phyloP scores from a whole-genome alignment of 768 basidiomycete genomes.

The Multifurca ochricompacta region DNA sequence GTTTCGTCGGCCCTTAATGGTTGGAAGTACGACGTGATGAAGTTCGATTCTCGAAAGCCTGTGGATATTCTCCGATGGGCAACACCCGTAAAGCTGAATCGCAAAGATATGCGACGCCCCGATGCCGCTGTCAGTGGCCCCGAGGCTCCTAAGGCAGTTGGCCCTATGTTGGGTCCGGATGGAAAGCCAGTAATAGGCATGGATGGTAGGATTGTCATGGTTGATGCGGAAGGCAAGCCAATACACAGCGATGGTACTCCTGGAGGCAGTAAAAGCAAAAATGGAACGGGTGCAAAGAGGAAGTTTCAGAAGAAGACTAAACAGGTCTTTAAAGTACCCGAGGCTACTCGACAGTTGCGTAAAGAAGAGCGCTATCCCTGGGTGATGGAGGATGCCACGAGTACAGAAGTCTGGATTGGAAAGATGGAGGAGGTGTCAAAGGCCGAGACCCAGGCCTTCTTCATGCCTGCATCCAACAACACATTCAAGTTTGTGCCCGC shows the following conservation, averaged over 20 bases:
- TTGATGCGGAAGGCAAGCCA: conserved; percentile 68
- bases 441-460: conserved; percentile 67
- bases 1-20: conserved; percentile 74
- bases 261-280: conserved; percentile 37
- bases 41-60: conserved; percentile 70
- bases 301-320: conserved; percentile 74
- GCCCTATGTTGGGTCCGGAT: conserved; percentile 72
- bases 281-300: conserved; percentile 43
- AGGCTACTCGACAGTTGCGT: conserved; percentile 68
- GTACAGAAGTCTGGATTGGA: conserved; percentile 71
- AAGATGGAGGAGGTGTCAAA: conserved; percentile 72
- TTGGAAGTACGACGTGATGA: conserved; percentile 92
- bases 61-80: conserved; percentile 65
- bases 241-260: conserved; percentile 39
- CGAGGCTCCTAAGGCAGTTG: conserved; percentile 42
- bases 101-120: conserved; percentile 67
- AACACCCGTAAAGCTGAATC: conserved; percentile 76
- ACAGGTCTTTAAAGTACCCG: conserved; percentile 77
- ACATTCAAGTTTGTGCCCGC: conserved; percentile 85
- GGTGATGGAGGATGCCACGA: conserved; percentile 78
- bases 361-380: conserved; percentile 86
- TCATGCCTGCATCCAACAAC: conserved; percentile 76
- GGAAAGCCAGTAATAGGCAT: conserved; percentile 76
- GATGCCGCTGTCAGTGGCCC: conserved; percentile 28
- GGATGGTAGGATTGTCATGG: conserved; percentile 75